Conservation (phyloP, 2,329 filamentous ascomycete species). For the Orbilia oligospora region DNA sequence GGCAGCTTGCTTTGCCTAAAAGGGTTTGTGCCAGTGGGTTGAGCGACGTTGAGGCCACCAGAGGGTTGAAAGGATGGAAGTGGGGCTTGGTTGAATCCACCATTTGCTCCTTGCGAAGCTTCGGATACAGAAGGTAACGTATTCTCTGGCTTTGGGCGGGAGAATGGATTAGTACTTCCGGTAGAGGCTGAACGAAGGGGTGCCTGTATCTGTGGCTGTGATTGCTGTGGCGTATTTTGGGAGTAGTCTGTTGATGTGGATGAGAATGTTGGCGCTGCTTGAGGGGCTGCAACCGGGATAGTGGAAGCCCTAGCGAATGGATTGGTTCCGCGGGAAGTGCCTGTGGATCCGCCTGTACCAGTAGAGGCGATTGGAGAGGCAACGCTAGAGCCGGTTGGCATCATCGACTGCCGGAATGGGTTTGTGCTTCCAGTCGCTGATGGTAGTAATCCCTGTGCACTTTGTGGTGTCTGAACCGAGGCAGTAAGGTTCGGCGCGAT, state of each 20-base stretch:
- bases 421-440: slow-evolving; percentile 79
- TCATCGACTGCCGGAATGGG: slow-evolving; percentile 92
- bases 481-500: slow-evolving; percentile 73
- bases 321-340: slow-evolving; percentile 77
- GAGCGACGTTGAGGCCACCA: slow-evolving; percentile 54
- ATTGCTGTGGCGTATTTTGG: slow-evolving; percentile 54
- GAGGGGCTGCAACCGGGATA: slow-evolving; percentile 67
- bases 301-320: slow-evolving; percentile 75
- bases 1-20: slow-evolving; percentile 91
- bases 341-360: slow-evolving; percentile 66
- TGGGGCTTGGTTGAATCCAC: slow-evolving; percentile 62
- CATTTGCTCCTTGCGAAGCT: slow-evolving; percentile 62
- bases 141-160: slow-evolving; percentile 38
- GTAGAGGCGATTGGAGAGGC: slow-evolving; percentile 67
- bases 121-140: slow-evolving; percentile 58
- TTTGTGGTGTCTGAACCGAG: slow-evolving; percentile 67
- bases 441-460: slow-evolving; percentile 67
- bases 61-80: slow-evolving; percentile 61
- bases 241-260: slow-evolving; percentile 35
- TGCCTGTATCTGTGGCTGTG: slow-evolving; percentile 42
- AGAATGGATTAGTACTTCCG: slow-evolving; percentile 62
- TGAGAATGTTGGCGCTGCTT: slow-evolving; percentile 55
- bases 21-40: slow-evolving; percentile 74
- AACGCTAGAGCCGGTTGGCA: slow-evolving; percentile 67
- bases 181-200: slow-evolving; percentile 50